These are phyloP conservation scores for Colletotrichum liaoningense DNA, from an alignment of 2,329 filamentous ascomycete species.

Conservation along the genomic window DNA sequence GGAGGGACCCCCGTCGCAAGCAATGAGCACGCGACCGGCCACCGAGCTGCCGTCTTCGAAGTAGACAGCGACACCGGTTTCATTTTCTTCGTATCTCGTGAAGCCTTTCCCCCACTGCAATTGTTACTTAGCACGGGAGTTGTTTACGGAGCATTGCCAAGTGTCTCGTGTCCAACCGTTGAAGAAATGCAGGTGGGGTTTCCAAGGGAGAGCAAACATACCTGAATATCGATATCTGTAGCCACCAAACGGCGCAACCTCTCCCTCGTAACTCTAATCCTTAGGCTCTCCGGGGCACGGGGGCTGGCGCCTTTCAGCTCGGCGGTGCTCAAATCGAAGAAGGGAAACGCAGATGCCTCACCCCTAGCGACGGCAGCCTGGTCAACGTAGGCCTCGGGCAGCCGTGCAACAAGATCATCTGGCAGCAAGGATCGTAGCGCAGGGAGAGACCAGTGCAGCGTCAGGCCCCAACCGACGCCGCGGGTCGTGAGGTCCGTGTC, in stretches of 20 bases:
- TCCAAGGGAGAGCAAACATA: constrained; percentile 46
- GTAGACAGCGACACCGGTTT: constrained; percentile 49
- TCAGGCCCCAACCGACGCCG: constrained; percentile 71
- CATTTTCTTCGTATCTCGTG: constrained; percentile 40
- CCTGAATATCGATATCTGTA: constrained; percentile 54
- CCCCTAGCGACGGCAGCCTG: constrained; percentile 59
- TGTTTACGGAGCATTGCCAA: background rate
- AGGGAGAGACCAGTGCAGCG: constrained; percentile 71
- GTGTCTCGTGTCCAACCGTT: background rate
- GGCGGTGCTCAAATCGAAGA: constrained; percentile 66
- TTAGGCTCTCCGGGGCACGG: constrained; percentile 54
- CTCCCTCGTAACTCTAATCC: constrained; percentile 60
- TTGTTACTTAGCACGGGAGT: background rate
- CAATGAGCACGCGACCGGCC: constrained; percentile 58
- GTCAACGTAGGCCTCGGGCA: constrained; percentile 66
- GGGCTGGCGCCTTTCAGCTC: constrained; percentile 54
- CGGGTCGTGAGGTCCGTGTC: constrained; percentile 58
- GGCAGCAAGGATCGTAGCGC: constrained; percentile 64
- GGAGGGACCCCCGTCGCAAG: constrained; percentile 63
- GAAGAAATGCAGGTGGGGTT: background rate
- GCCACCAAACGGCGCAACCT: constrained; percentile 58
- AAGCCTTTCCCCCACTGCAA: constrained; percentile 55
- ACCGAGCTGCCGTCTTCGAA: constrained; percentile 59
- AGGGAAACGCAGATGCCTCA: constrained; percentile 60
- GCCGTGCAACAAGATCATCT: constrained; percentile 52